Evolutionary conservation across 352 stramenopile genomes (phyloP), one percentile per base, ranked within the genome.

Genomic region (Phytophthora fragariaefolia): DNA sequence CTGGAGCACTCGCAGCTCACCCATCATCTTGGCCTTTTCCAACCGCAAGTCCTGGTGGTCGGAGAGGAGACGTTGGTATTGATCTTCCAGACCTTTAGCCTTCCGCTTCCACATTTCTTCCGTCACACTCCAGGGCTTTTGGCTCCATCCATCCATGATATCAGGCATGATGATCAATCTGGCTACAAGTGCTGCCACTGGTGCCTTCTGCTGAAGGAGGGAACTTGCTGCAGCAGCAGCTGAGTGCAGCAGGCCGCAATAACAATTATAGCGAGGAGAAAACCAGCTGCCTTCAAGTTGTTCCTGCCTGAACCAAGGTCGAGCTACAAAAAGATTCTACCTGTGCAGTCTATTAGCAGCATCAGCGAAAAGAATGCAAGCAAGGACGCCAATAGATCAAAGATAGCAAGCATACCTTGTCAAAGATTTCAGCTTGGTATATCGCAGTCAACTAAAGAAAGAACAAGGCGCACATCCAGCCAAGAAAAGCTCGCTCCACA

Each of bases 51-150:
- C 83, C 28, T 91, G 81, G 64, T 90, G 83, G 22, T 91, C 83
- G 2, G 79, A 84, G 18, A 90, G 67, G 43, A 91, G 47, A 10
- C 70, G 76, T 46, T 91, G 83, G 51, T 90, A 91, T 61, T 91
- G 83, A 26, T 89, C 83, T 69, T 90, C 83, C 20, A 90, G 48
- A 2, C 77, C 75, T 43, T 88, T 88, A 23, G 76, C 81, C 63
- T 91, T 90, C 46, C 81, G 83, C 67, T 89, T 91, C 77, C 83
- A 89, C 71, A 91, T 89, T 56, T 91, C 83, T 52, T 91, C 81
- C 36, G 83, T 88, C 60, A 90, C 80, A 47, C 75, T 90, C 83
- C 83, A 91, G 27, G 82, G 78, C 52, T 89, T 90, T 53, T 82
- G 61, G 15, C 63, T 69, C 82, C 82, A 90, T 42, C 60, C 63